Base-by-base conservation (phyloP, 352 stramenopile genomes). In the Globisporangium perplexum region DNA sequence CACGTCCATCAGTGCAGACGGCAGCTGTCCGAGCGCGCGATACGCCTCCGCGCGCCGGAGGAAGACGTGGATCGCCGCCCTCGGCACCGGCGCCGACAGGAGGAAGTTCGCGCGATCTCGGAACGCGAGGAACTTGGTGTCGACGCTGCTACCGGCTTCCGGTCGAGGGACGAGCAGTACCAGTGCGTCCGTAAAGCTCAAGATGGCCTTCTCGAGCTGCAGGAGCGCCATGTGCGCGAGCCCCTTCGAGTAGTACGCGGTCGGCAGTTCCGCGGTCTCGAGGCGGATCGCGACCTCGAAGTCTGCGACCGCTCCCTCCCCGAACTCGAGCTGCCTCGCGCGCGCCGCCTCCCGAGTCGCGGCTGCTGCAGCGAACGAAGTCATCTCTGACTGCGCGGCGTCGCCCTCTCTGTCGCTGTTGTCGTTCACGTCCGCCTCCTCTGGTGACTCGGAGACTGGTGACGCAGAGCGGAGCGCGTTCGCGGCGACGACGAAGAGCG, bases 41-140 rank as follows among this genome's bases (percentile, higher is more conserved):
- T 70, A 81, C 33, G 74, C 77, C 22, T 80, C 62, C 0, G 77
- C 77, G 17, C 77, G 77, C 30, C 57, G 45, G 51, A 78, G 53
- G 14, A 83, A 68, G 23, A 86, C 52, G 18, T 65, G 57, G 7
- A 84, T 58, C 1, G 65, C 71, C 14, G 43, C 46, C 5, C 55
- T 51, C 10, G 71, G 59, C 17, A 72, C 63, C 36, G 41, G 46
- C 50, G 64, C 43, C 17, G 42, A 15, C 38, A 50, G 15, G 6
- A 54, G 24, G 28, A 39, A 42, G n/a, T 61, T 43, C 14, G 48
- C 44, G 10, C 59, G 46, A 18, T 62, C 28, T 35, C 30, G n/a
- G 17, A 43, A 53, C 14, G 28, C 26, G 44, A 43, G 31, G 35
- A 28, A 38, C 35, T 10, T 22, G 22, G 24, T 47, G 28, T 62